These are phyloP conservation scores for Xylaria sp. DNA, from an alignment of 2,329 filamentous ascomycete genomes.

Conservation along the genomic window DNA sequence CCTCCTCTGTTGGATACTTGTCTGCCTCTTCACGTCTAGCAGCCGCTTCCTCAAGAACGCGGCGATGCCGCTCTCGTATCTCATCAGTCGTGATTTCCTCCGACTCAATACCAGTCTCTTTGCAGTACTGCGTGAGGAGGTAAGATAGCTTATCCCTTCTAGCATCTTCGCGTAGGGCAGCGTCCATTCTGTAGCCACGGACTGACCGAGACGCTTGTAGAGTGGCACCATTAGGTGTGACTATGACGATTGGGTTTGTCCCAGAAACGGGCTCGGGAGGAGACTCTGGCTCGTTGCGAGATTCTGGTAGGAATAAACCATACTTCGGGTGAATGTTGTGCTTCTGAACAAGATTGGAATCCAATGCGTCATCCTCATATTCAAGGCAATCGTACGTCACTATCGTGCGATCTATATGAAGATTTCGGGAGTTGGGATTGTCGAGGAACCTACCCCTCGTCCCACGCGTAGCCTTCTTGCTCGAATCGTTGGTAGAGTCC, in stretches of 20 bases:
- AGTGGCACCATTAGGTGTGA: conserved; percentile 60
- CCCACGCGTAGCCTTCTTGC: conserved; percentile 63
- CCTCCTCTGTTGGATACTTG: conserved; percentile 23
- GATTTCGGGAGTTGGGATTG: conserved; percentile 63
- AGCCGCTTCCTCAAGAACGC: conserved; percentile 39
- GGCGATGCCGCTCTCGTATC: conserved; percentile 47
- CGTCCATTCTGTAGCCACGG: conserved; percentile 47
- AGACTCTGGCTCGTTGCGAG: conserved; percentile 58
- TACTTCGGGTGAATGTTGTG: conserved; percentile 64
- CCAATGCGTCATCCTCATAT: conserved; percentile 62
- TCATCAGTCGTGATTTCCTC: conserved; percentile 48
- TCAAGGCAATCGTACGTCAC: conserved; percentile 64
- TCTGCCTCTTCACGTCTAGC: conserved; percentile 34
- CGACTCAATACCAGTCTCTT: conserved; percentile 39
- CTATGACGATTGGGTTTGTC: conserved; percentile 61
- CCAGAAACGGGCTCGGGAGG: conserved; percentile 57
- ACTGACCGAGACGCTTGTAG: conserved; percentile 61
- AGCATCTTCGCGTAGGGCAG: conserved; percentile 42
- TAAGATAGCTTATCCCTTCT: conserved; percentile 39
- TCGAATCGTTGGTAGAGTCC: conserved; percentile 67
- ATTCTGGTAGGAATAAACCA: conserved; percentile 63
- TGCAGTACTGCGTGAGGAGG: conserved; percentile 42
- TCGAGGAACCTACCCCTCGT: conserved; percentile 66
- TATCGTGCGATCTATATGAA: conserved; percentile 66
- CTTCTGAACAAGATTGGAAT: conserved; percentile 61